Conservation (phyloP, 2,329 filamentous ascomycete genomes). For the Elsinoe ampelina region DNA sequence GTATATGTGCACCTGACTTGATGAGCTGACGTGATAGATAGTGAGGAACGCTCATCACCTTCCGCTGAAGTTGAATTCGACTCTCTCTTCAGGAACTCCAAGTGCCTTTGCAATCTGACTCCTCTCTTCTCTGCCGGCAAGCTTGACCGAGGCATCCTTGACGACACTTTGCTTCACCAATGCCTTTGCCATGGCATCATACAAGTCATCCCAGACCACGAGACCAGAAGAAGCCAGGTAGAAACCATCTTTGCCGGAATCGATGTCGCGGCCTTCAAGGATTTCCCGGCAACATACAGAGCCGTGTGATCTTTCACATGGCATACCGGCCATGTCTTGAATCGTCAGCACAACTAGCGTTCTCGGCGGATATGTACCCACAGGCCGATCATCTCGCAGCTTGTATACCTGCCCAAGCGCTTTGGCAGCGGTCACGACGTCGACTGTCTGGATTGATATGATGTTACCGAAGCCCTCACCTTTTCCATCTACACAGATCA, state of each 20-base stretch:
- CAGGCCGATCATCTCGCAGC: slow-evolving; percentile 32
- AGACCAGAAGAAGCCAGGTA: slow-evolving; percentile 43
- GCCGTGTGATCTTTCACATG: slow-evolving; percentile 41
- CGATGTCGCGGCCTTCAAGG: slow-evolving; percentile 30
- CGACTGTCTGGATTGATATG: slow-evolving; percentile 44
- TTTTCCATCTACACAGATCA: slow-evolving; percentile 29
- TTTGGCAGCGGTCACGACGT: slow-evolving; percentile 39
- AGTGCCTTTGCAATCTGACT: slow-evolving; percentile 36
- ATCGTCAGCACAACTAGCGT: background rate
- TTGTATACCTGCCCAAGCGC: slow-evolving; percentile 34
- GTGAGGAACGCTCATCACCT: slow-evolving; percentile 26
- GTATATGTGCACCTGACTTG: slow-evolving; percentile 35
- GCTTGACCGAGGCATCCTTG: slow-evolving; percentile 28
- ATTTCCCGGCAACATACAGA: slow-evolving; percentile 40
- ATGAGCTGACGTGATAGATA: slow-evolving; percentile 3
- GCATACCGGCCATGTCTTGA: slow-evolving; percentile 45
- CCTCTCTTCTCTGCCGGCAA: slow-evolving; percentile 30
- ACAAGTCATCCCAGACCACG: slow-evolving; percentile 44
- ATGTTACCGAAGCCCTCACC: slow-evolving; percentile 43
- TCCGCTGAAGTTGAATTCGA: slow-evolving; percentile 36
- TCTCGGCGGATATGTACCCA: slow-evolving; percentile 19
- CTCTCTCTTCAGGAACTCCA: slow-evolving; percentile 27
- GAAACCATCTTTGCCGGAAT: slow-evolving; percentile 38
- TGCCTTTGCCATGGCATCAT: slow-evolving; percentile 36
- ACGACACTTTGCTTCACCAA: slow-evolving; percentile 35